These are phyloP conservation scores for Trichoderma harzianum DNA, from an alignment of 2,329 filamentous ascomycete species.

Conservation along the genomic window DNA sequence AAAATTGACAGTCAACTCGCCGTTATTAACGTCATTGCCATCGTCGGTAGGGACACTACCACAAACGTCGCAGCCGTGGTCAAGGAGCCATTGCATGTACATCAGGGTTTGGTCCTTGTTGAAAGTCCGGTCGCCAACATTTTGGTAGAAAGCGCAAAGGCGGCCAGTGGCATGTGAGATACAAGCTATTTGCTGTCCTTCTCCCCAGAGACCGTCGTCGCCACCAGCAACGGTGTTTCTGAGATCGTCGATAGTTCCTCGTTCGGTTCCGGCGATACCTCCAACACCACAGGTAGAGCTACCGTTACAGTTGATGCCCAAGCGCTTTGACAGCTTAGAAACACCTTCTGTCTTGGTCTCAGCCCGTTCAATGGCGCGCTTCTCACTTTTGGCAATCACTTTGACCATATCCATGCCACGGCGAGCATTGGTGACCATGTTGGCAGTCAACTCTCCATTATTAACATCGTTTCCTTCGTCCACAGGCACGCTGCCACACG, in stretches of 20 bases:
- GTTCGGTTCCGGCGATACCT: background rate
- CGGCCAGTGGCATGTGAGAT: slow-evolving; percentile 14
- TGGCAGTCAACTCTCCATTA: too few species aligned
- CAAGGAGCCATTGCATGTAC: background rate
- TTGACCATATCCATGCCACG: too few species aligned
- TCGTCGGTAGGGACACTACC: slow-evolving; percentile 20
- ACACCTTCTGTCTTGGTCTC: background rate
- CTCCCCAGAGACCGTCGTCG: background rate
- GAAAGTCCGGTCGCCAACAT: slow-evolving; percentile 15
- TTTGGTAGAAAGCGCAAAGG: slow-evolving; percentile 19
- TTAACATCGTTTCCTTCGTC: too few species aligned
- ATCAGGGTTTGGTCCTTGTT: slow-evolving; percentile 15
- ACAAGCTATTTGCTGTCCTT: slow-evolving; percentile 18
- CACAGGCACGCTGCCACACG: too few species aligned
- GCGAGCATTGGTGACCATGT: too few species aligned
- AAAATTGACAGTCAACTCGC: slow-evolving; percentile 21
- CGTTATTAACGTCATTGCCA: slow-evolving; percentile 20
- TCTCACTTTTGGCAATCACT: too few species aligned
- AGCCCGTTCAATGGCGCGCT: too few species aligned
- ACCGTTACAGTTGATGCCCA: background rate
- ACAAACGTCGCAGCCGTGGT: slow-evolving; percentile 15
- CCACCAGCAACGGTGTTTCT: background rate
- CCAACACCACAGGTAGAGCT: background rate
- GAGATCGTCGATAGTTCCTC: background rate
- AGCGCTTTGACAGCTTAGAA: background rate